These are phyloP conservation scores for Coniferiporia weirii DNA, from an alignment of 1,284 basidiomycete genomes.

Conservation along the genomic window DNA sequence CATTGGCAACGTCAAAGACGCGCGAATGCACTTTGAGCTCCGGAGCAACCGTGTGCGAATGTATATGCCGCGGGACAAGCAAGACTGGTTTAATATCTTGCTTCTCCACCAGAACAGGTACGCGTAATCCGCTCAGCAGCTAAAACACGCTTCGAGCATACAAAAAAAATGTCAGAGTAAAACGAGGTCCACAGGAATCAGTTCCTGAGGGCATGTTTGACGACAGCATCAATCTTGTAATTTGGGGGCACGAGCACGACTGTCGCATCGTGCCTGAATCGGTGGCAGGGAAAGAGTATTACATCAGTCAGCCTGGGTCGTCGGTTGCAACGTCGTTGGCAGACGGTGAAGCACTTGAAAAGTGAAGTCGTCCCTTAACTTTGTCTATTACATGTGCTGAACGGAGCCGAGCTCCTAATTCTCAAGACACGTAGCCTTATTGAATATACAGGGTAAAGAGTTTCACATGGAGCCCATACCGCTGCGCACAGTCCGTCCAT, in stretches of 20 bases:
- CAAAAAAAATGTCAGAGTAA: slow-evolving; percentile 55
- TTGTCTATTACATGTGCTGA: slow-evolving; percentile 3
- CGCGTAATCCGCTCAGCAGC: slow-evolving; percentile 23
- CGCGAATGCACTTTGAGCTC: slow-evolving; percentile 93
- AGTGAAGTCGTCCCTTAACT: slow-evolving; percentile 44
- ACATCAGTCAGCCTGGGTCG: slow-evolving; percentile 92
- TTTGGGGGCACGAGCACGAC: slow-evolving; percentile 99
- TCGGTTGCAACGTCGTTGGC: slow-evolving; percentile 92
- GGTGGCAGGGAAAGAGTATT: slow-evolving; percentile 88
- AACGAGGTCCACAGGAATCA: slow-evolving; percentile 87
- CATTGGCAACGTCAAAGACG: slow-evolving; percentile 95
- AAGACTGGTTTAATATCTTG: slow-evolving; percentile 94
- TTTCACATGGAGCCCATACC: slow-evolving; percentile 84
- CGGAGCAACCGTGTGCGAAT: slow-evolving; percentile 90
- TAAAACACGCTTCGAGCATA: background rate
- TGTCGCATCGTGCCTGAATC: slow-evolving; percentile 88
- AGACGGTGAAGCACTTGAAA: slow-evolving; percentile 84
- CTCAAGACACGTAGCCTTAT: slow-evolving; percentile 78
- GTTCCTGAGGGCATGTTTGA: slow-evolving; percentile 98
- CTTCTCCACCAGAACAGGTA: slow-evolving; percentile 95
- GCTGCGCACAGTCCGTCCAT: slow-evolving; percentile 89
- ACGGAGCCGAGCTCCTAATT: slow-evolving; percentile 10
- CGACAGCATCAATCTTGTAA: slow-evolving; percentile 87
- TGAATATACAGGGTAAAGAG: slow-evolving; percentile 82
- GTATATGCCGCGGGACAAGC: slow-evolving; percentile 89